These are phyloP conservation scores for Rhizoctonia solani DNA, from an alignment of 1,284 basidiomycete species.

Conservation along the genomic window DNA sequence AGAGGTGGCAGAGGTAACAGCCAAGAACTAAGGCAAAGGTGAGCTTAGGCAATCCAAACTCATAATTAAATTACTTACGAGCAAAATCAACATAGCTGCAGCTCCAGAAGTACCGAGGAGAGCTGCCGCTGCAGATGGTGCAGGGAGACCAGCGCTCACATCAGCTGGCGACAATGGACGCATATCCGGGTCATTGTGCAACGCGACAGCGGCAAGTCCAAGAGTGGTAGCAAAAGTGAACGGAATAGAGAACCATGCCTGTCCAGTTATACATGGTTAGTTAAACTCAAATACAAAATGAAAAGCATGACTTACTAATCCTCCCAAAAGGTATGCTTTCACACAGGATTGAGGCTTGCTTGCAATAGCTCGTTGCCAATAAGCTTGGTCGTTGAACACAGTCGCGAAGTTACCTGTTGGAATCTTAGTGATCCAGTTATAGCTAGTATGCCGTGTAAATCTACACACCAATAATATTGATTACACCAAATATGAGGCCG, in stretches of 20 bases:
- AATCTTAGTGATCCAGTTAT: not conserved
- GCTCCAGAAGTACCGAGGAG: constrained; percentile 79
- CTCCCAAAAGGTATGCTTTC: constrained; percentile 86
- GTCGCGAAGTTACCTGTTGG: constrained; percentile 80
- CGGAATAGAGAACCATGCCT: constrained; percentile 74
- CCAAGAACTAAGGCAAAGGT: constrained; percentile 48
- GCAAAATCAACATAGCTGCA: constrained; percentile 66
- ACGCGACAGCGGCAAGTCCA: constrained; percentile 79
- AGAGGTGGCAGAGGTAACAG: constrained; percentile 81
- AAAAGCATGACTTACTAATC: constrained; percentile 70
- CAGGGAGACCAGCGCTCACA: constrained; percentile 83
- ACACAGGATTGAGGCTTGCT: constrained; percentile 80
- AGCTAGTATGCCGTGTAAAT: not conserved
- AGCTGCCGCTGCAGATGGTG: constrained; percentile 76
- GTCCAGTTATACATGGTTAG: not conserved
- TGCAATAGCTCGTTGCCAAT: constrained; percentile 84
- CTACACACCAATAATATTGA: constrained; percentile 59
- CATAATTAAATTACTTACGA: constrained; percentile 45
- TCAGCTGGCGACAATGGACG: constrained; percentile 60
- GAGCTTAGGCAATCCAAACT: constrained; percentile 38
- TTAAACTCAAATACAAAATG: constrained; percentile 35
- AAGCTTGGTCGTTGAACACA: constrained; percentile 69
- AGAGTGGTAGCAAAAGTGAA: constrained; percentile 77
- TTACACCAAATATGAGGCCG: constrained; percentile 86
- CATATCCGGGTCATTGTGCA: constrained; percentile 74